Conservation (phyloP, 2,329 filamentous ascomycete genomes). For the Aspergillus pseudoterreus region DNA sequence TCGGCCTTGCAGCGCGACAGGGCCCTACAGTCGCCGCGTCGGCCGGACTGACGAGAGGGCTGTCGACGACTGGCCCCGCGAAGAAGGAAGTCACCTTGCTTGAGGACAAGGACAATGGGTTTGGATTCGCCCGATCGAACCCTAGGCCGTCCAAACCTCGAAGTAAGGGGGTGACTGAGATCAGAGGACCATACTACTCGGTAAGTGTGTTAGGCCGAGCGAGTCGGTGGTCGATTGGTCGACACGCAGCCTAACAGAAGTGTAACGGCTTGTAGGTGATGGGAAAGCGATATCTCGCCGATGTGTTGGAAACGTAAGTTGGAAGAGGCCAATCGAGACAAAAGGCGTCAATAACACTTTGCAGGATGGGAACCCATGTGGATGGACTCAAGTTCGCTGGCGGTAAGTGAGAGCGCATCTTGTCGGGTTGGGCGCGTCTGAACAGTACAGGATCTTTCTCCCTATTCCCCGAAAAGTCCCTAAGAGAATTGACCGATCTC, state of each 20-base stretch:
- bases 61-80: constrained; percentile 17
- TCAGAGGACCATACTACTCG: constrained; percentile 54
- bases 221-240: not conserved
- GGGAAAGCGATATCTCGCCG: constrained; percentile 51
- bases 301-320: constrained; percentile 51
- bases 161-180: constrained; percentile 51
- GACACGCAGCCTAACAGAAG: constrained; percentile 1
- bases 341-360: constrained; percentile 1
- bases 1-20: constrained; percentile 5
- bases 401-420: constrained; percentile 20
- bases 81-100: constrained; percentile 35
- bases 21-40: constrained; percentile 8
- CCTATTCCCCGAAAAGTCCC: constrained; percentile 44
- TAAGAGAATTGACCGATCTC: constrained; percentile 48
- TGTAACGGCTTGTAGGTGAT: constrained; percentile 34
- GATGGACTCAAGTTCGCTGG: constrained; percentile 56
- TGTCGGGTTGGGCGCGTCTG: not conserved
- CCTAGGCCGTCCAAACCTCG: constrained; percentile 48
- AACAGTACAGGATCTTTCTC: constrained; percentile 45
- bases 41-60: constrained; percentile 6
- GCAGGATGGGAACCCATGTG: constrained; percentile 51
- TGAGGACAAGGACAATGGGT: constrained; percentile 48
- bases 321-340: too few relatives aligned
- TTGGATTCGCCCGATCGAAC: constrained; percentile 52
- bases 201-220: constrained; percentile 20